Base-by-base conservation (phyloP, 768 basidiomycete genomes). In the Tricholoma terreum region DNA sequence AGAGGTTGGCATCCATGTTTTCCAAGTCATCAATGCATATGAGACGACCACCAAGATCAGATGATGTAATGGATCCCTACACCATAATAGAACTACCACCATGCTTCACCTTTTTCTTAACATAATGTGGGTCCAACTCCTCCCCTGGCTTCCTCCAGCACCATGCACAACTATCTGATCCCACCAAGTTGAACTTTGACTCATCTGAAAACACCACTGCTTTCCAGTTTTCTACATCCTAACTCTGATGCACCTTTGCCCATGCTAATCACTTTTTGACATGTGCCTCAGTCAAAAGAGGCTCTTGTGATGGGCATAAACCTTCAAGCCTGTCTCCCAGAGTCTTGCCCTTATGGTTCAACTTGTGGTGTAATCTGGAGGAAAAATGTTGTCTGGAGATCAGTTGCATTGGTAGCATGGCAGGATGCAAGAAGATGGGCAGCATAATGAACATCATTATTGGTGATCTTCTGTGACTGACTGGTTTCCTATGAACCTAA, bases 21-120 rank as follows among this genome's bases (percentile, higher is more conserved):
- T 55, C 61, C n/a, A n/a, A n/a, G n/a, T n/a, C n/a, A 3, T 62
- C 50, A 33, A 61, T 31, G 11, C 51, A 48, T 15, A 50, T 17
- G 36, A 58, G 48, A 22, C 49, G n/a, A 11, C 56, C 54, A 3
- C n/a, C n/a, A n/a, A 54, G 9, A 14, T 57, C 60, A 17, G 38
- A 19, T 1, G 30, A 9, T 10, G 52, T 54, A n/a, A 77, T 64
- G 50, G 68, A 67, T 6, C 70, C 74, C 75, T 73, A 76, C 5
- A 77, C 69, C 60, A 65, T 71, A 2, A 76, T 56, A 50, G 60
- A 65, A 40, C 75, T 71, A 17, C 72, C 69, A n/a, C 75, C 72
- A 58, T 71, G 71, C 58, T 76, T 76, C n/a, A 73, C 58, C 33
- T 56, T 67, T 55, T 71, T 68, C 57, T 66, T 63, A 2, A 59